Conservation (phyloP, 768 basidiomycete species). For the Paxillus ammoniavirescens region DNA sequence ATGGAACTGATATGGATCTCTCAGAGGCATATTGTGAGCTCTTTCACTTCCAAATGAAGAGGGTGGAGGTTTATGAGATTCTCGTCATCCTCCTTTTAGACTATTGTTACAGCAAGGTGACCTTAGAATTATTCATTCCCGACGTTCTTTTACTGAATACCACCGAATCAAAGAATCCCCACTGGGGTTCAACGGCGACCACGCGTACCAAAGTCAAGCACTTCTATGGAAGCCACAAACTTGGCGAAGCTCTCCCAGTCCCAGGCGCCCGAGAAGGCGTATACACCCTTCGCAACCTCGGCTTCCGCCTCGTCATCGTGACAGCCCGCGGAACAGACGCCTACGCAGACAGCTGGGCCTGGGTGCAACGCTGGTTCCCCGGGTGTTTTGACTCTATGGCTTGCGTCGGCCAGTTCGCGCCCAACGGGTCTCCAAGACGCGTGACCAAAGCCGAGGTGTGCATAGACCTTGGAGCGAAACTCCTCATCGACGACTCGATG, state of each 20-base stretch:
- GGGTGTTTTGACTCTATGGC: conserved; percentile 56
- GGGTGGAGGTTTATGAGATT: background rate
- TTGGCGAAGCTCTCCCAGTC: conserved; percentile 46
- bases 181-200: conserved; percentile 55
- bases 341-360: conserved; percentile 54
- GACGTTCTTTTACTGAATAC: background rate
- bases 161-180: conserved; percentile 30
- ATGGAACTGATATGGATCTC: conserved; percentile 54
- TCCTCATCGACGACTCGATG: conserved; percentile 72
- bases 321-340: conserved; percentile 33
- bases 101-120: conserved; percentile 69
- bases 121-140: background rate
- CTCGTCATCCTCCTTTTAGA: conserved; percentile 33
- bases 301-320: no score
- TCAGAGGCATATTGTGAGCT: conserved; percentile 55
- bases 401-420: conserved; percentile 67
- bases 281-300: conserved; percentile 9
- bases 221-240: conserved; percentile 47
- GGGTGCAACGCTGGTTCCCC: conserved; percentile 61
- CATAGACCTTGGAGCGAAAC: conserved; percentile 50
- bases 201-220: conserved; percentile 51
- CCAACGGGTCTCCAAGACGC: conserved; percentile 50
- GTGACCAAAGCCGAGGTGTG: conserved; percentile 68
- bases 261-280: conserved; percentile 57
- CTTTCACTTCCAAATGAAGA: background rate